These are phyloP conservation scores for Microsporum canis DNA, from an alignment of 2,329 filamentous ascomycete species.

Conservation along the genomic window DNA sequence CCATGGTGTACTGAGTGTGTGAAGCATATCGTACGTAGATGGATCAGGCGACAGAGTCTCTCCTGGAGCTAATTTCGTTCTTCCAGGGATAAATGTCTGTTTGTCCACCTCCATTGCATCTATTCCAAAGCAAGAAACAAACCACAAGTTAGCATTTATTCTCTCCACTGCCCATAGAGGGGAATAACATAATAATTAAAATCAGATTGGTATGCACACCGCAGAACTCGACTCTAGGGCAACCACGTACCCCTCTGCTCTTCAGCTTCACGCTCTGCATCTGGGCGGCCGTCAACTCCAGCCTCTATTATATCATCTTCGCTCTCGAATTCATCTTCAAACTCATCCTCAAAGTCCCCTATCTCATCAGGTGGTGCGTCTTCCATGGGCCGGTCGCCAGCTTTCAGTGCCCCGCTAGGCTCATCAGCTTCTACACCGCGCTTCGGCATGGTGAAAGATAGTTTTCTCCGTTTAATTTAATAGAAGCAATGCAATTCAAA, in stretches of 20 bases:
- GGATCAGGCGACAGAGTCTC: constrained; percentile 85
- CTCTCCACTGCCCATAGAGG: background rate
- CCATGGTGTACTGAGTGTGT: constrained; percentile 88
- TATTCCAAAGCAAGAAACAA: constrained; percentile 19
- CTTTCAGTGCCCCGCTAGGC: constrained; percentile 46
- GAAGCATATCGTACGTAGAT: constrained; percentile 95
- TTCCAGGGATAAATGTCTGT: constrained; percentile 88
- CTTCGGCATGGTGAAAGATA: constrained; percentile 45
- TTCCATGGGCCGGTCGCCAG: constrained; percentile 47
- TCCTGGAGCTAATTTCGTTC: constrained; percentile 79
- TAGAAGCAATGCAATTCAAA: background rate
- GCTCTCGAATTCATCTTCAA: constrained; percentile 92
- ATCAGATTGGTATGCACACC: constrained; percentile 14
- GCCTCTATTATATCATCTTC: constrained; percentile 90
- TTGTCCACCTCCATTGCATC: constrained; percentile 89
- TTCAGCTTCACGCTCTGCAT: constrained; percentile 84
- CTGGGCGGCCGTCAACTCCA: constrained; percentile 82
- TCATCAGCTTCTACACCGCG: constrained; percentile 45
- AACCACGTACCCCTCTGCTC: constrained; percentile 55
- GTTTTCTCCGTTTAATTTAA: background rate
- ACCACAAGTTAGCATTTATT: constrained; percentile 10
- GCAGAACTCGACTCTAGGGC: constrained; percentile 12
- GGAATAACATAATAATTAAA: background rate
- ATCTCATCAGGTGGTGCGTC: constrained; percentile 42
- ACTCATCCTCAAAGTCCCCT: constrained; percentile 62